Evolutionary conservation across 805 yeast species (phyloP).

Genomic region (Wickerhamomyces subpelliculosus): DNA sequence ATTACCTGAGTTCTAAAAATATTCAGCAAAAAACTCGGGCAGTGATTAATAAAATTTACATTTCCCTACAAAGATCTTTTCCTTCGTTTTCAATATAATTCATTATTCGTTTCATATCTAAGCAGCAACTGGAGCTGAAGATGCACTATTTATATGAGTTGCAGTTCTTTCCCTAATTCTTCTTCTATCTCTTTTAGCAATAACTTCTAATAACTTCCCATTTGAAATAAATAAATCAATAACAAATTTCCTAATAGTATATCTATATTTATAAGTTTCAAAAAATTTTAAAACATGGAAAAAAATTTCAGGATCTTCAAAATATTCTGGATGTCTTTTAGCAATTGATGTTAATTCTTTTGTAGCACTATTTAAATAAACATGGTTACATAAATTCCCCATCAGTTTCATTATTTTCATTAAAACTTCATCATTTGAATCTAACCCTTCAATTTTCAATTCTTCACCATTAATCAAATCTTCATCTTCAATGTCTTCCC

Average conservation of each 20-base stretch:
- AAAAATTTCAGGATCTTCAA: conserved; percentile 52
- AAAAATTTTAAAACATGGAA: conserved; percentile 41
- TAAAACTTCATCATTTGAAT: conserved; percentile 21
- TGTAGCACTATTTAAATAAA: conserved; percentile 45
- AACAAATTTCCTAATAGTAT: conserved; percentile 55
- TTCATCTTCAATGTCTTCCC: conserved; percentile 3
- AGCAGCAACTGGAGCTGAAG: no score
- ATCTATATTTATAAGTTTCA: conserved; percentile 55
- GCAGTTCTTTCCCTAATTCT: conserved; percentile 13
- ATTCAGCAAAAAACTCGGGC: no score
- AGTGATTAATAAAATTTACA: no score
- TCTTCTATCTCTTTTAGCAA: conserved; percentile 40
- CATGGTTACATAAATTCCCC: conserved; percentile 50
- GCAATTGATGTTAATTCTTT: conserved; percentile 52
- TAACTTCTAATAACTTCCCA: conserved; percentile 42
- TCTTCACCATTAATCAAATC: conserved; percentile 7
- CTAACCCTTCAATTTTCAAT: conserved; percentile 5
- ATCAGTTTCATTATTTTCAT: conserved; percentile 30
- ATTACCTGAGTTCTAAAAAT: no score
- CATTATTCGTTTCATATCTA: no score
- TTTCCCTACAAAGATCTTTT: no score
- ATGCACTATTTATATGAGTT: not conserved
- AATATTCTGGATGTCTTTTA: conserved; percentile 39
- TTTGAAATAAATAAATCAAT: conserved; percentile 53
- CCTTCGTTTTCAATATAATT: no score